Evolutionary conservation across 139 green algal species (phyloP).

Genomic region (Coccomyxa sp.): DNA sequence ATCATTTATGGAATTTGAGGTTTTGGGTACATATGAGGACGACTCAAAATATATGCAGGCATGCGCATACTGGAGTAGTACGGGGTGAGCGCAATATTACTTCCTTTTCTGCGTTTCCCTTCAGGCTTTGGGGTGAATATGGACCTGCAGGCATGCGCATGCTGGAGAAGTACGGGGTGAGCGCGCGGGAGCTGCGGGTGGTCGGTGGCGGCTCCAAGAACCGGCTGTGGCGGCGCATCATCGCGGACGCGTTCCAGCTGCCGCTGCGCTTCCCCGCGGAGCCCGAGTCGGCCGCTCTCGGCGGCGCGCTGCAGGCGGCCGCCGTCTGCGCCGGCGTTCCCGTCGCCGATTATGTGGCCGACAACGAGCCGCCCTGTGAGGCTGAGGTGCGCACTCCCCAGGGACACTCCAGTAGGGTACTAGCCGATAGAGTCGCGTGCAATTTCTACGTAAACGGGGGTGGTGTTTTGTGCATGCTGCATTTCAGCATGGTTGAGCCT

Average conservation of each 20-base stretch:
- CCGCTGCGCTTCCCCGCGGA: slow-evolving; percentile 58
- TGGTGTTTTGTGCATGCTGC: too few species aligned
- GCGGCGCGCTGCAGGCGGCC: slow-evolving; percentile 79
- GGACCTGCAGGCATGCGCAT: slow-evolving; percentile 17
- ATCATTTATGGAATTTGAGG: too few species aligned
- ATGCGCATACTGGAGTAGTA: neutral
- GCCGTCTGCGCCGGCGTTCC: slow-evolving; percentile 42
- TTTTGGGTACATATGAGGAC: too few species aligned
- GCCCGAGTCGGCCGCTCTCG: slow-evolving; percentile 75
- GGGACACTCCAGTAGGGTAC: too few species aligned
- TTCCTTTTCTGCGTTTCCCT: too few species aligned
- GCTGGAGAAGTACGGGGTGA: slow-evolving; percentile 42
- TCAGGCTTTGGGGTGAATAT: too few species aligned
- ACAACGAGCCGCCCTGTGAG: slow-evolving; percentile 40
- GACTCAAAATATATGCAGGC: slow-evolving; percentile 4
- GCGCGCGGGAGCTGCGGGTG: slow-evolving; percentile 51
- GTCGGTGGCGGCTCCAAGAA: slow-evolving; percentile 81
- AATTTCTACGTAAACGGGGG: too few species aligned
- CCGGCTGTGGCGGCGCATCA: slow-evolving; percentile 74
- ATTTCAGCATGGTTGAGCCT: too few species aligned
- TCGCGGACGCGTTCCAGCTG: slow-evolving; percentile 57
- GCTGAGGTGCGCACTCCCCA: slow-evolving; percentile 21
- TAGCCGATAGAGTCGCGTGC: too few species aligned
- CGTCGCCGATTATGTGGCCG: slow-evolving; percentile 53
- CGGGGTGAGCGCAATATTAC: too few species aligned